phyloP scores from a whole-genome alignment of 768 basidiomycete species.

The Phanerochaete sordida region DNA sequence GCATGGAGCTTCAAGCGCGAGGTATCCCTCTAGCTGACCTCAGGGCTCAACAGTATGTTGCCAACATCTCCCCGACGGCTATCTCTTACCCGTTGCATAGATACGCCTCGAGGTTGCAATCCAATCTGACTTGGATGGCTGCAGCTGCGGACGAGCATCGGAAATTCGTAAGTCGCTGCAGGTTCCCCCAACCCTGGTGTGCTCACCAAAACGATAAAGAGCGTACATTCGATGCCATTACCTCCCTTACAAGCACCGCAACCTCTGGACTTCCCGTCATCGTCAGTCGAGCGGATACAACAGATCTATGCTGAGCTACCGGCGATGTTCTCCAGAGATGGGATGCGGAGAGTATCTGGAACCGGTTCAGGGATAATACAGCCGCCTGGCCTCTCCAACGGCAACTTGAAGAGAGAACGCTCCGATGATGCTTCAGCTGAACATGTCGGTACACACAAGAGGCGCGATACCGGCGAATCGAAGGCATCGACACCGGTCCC shows the following conservation, averaged over 20 bases:
- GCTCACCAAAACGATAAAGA: constrained; percentile 26
- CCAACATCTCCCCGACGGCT: not conserved
- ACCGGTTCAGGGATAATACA: constrained; percentile 19
- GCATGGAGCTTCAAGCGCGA: constrained; percentile 56
- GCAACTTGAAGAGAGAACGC: constrained; percentile 58
- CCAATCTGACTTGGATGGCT: constrained; percentile 70
- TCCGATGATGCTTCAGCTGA: constrained; percentile 44
- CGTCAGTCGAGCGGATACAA: constrained; percentile 56
- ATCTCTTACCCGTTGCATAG: constrained; percentile 31
- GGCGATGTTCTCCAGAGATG: constrained; percentile 51
- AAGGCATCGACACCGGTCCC: constrained; percentile 36
- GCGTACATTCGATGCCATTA: constrained; percentile 31
- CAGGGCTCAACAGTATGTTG: constrained; percentile 55
- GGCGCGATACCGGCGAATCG: constrained; percentile 66
- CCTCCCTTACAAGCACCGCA: constrained; percentile 58
- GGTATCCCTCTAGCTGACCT: constrained; percentile 44
- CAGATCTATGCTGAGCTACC: constrained; percentile 63
- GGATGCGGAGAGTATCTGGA: constrained; percentile 26
- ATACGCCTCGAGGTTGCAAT: constrained; percentile 58
- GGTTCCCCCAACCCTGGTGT: constrained; percentile 5
- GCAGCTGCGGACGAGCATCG: constrained; percentile 48
- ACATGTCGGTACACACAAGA: constrained; percentile 43
- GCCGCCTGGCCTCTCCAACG: constrained; percentile 11
- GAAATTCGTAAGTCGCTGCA: not conserved
- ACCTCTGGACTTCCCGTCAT: constrained; percentile 40